Conservation (phyloP, 371 early-diverging fungal genomes). For the Rhizomucor pusillus region DNA sequence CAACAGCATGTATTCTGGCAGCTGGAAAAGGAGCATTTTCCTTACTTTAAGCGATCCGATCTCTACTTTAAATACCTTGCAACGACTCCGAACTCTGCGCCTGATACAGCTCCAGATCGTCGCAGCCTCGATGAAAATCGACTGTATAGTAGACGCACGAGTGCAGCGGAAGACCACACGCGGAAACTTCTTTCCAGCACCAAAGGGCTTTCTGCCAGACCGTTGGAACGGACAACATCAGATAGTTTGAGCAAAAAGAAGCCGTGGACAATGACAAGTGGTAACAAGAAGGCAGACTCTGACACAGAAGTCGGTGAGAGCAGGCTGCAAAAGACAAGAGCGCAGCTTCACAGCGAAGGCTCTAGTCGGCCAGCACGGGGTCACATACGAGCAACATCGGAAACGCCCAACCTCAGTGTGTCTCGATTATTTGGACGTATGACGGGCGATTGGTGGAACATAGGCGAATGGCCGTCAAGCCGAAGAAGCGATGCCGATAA, state of each 20-base stretch:
- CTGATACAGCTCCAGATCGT: conserved; percentile 20
- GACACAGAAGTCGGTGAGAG: conserved; percentile 16
- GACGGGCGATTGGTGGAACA: conserved; percentile 19
- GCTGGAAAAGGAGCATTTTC: conserved; percentile 63
- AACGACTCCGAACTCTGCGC: conserved; percentile 35
- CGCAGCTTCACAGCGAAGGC: not conserved
- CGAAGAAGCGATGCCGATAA: conserved; percentile 1
- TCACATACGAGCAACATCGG: conserved; percentile 21
- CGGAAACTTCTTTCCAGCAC: not conserved
- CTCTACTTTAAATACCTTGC: conserved; percentile 66
- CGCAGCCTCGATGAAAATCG: conserved; percentile 37
- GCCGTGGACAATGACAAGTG: conserved; percentile 8
- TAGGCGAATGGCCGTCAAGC: conserved; percentile 10
- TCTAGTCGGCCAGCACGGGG: conserved; percentile 1
- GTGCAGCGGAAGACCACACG: not conserved
- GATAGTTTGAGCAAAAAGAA: conserved; percentile 11
- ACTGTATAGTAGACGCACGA: conserved; percentile 6
- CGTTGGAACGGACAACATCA: conserved; percentile 18
- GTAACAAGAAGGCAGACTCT: conserved; percentile 14
- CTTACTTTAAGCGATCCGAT: conserved; percentile 62
- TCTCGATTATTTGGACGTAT: conserved; percentile 31
- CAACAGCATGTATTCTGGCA: conserved; percentile 61
- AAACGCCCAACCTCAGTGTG: conserved; percentile 10
- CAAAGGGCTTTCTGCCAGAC: not conserved
- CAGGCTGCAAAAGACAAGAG: not conserved